Evolutionary conservation across 139 green algal species (phyloP).

Genomic region (Yamagishiella unicocca): DNA sequence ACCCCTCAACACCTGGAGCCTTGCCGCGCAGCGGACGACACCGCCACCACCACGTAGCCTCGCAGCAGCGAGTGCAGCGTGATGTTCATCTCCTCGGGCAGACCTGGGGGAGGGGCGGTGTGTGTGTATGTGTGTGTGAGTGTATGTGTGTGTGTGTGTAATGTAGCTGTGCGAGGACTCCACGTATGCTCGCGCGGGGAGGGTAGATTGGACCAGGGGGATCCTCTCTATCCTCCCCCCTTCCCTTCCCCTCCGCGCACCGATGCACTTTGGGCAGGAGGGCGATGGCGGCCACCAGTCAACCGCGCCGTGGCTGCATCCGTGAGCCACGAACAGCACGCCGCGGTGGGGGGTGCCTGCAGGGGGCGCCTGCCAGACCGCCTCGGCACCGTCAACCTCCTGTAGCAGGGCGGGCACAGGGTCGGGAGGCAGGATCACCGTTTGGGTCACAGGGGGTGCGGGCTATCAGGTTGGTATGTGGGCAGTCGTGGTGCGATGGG

Average conservation of each 20-base stretch:
- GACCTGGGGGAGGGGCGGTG: no score
- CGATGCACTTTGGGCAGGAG: slow-evolving; percentile 66
- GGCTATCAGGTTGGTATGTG: no score
- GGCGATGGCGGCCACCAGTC: slow-evolving; percentile 67
- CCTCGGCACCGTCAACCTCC: slow-evolving; percentile 42
- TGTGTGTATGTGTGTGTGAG: no score
- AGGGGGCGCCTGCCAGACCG: slow-evolving; percentile 59
- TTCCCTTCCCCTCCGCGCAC: slow-evolving; percentile 14
- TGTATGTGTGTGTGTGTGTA: no score
- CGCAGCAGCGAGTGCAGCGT: slow-evolving; percentile 53
- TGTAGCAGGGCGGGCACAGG: no score
- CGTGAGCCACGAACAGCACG: slow-evolving; percentile 72
- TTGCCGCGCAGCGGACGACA: slow-evolving; percentile 59
- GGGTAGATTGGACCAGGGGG: no score
- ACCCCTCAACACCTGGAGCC: slow-evolving; percentile 55
- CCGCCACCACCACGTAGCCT: slow-evolving; percentile 62
- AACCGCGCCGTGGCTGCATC: slow-evolving; percentile 70
- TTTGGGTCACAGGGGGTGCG: no score
- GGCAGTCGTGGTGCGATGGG: no score
- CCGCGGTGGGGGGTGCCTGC: slow-evolving; percentile 20
- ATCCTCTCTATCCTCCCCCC: no score
- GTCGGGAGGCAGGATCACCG: no score
- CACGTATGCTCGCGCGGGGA: no score
- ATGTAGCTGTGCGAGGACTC: no score
- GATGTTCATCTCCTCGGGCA: slow-evolving; percentile 74